Evolutionary conservation across 75 land plant genomes (phyloP).

Genomic region (Gnetum montanum): DNA sequence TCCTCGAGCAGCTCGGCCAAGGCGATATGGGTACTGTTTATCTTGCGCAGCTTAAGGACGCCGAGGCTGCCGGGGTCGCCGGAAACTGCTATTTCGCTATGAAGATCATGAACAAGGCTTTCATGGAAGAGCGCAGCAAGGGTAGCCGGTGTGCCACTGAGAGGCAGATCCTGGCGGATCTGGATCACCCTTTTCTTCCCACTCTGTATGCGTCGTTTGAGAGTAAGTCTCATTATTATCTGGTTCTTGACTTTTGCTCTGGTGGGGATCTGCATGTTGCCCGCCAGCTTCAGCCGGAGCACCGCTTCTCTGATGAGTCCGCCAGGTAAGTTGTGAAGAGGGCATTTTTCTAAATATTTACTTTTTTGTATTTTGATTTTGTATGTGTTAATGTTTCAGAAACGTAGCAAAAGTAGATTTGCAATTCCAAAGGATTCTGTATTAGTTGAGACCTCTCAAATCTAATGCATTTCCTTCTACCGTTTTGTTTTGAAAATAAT

Average conservation of each 20-base stretch:
- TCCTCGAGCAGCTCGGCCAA: constrained; percentile 51
- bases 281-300: constrained; percentile 52
- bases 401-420: no score
- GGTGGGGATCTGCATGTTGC: constrained; percentile 79
- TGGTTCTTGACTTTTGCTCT: constrained; percentile 72
- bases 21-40: constrained; percentile 79
- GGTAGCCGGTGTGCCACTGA: constrained; percentile 48
- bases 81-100: constrained; percentile 39
- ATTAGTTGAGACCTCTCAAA: no score
- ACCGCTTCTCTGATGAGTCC: constrained; percentile 44
- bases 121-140: constrained; percentile 41
- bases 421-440: no score
- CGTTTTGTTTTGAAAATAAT: no score
- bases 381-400: no score
- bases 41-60: constrained; percentile 39
- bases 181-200: constrained; percentile 73
- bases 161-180: constrained; percentile 43
- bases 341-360: no score
- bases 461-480: no score
- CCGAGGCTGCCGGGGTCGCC: constrained; percentile 7
- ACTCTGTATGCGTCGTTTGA: constrained; percentile 48
- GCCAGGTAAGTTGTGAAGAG: constrained; percentile 28
- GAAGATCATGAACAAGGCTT: constrained; percentile 71
- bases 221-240: constrained; percentile 29
- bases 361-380: no score